Base-by-base conservation (phyloP, 129 eudicot species). In the Chrysanthemum seticuspe region DNA sequence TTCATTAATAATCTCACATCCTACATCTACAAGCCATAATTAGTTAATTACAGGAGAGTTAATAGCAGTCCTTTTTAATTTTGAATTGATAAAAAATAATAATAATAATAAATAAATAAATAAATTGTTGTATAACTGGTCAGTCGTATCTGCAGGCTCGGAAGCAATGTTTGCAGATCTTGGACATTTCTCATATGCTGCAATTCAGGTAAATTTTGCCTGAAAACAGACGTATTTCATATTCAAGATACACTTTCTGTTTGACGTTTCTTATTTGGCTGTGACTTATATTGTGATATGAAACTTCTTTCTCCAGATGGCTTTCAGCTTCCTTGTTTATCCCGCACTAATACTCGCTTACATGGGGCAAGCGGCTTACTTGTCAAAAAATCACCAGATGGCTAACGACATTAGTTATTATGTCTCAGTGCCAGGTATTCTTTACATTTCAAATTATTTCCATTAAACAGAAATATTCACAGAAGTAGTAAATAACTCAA, bases 151-250 rank as follows among this genome's bases (percentile, higher is more conserved):
- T 85, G 80, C 82, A 93, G 98, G 98, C 23, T 93, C 98, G 45
- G 98, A 93, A 71, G 98, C 95, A 69, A 93, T 93, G 98, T 93
- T 93, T 87, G 98, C 98, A 2, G 98, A 92, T 83, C 96, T 92
- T 74, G 96, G 98, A 50, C 98, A 93, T 81, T 93, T 93, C 86
- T 89, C 98, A 14, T 77, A 89, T 72, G 71, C 85, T 67, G 96
- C 98, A 75, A 89, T 93, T 85, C 98, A 93, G 96, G 98, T 92
- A 78, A 19, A 10, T 74, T 62, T 62, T 63, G 71, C 73, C 79
- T 60, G 45, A 49, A 40, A 47, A 23, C 58, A 50, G 6, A 68
- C 13, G 23, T 45, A 23, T 51, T 14, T 65, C 21, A 65, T 13
- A 21, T 68, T 16, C 36, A 27, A 5, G 29, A 29, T 55, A 36